These are phyloP conservation scores for Ramaria sp. DNA, from an alignment of 768 basidiomycete genomes.

Conservation along the genomic window DNA sequence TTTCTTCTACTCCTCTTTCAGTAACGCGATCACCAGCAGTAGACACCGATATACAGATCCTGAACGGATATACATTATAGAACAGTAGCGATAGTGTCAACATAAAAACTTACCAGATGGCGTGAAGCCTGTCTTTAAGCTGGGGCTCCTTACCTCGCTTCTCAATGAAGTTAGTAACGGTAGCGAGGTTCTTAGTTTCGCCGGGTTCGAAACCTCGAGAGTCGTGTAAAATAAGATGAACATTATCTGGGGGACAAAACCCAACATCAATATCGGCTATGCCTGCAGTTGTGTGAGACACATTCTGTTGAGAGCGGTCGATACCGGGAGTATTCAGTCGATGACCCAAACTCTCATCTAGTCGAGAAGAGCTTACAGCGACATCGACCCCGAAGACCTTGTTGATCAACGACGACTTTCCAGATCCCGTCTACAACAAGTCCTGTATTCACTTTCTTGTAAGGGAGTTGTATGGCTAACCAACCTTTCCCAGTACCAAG, in stretches of 20 bases:
- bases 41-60: conserved; percentile 23
- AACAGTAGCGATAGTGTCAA: background rate
- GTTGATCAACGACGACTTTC: conserved; percentile 23
- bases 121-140: conserved; percentile 16
- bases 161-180: conserved; percentile 18
- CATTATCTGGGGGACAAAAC: conserved; percentile 16
- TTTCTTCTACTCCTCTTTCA: conserved; percentile 19
- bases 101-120: conserved; percentile 18
- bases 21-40: conserved; percentile 15
- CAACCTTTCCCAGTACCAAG: background rate
- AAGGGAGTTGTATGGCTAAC: background rate
- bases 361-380: background rate
- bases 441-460: background rate
- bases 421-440: conserved; percentile 17
- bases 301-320: conserved; percentile 9
- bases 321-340: background rate
- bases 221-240: conserved; percentile 22
- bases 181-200: conserved; percentile 15
- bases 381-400: conserved; percentile 18
- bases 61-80: conserved; percentile 1
- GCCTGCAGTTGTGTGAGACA: conserved; percentile 15
- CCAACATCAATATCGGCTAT: conserved; percentile 17
- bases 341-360: conserved; percentile 8
- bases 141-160: conserved; percentile 7
- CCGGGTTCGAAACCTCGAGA: conserved; percentile 23